Conservation (phyloP, 352 stramenopile genomes). For the Pythium rishiriense region DNA sequence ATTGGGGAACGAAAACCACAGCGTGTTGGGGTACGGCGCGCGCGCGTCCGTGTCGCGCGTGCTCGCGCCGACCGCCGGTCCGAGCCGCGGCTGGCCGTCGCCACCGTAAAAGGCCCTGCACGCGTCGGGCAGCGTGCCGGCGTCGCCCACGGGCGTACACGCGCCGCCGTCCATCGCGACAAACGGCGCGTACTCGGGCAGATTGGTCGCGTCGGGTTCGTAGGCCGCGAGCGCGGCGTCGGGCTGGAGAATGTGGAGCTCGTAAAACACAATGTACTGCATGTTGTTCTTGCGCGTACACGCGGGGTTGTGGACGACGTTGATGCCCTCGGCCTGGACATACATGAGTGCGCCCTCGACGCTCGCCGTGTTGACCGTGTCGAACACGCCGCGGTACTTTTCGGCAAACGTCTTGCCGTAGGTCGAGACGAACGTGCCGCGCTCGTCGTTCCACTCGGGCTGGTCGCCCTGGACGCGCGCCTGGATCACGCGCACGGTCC, state of each 20-base stretch:
- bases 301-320: slow-evolving; percentile 33
- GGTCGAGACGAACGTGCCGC: slow-evolving; percentile 37
- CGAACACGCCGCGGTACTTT: slow-evolving; percentile 46
- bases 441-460: slow-evolving; percentile 45
- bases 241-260: slow-evolving; percentile 53
- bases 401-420: slow-evolving; percentile 46
- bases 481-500: slow-evolving; percentile 49
- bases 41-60: slow-evolving; percentile 35
- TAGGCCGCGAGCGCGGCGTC: slow-evolving; percentile 40
- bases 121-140: slow-evolving; percentile 20
- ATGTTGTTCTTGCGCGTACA: slow-evolving; percentile 74
- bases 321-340: slow-evolving; percentile 78
- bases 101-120: slow-evolving; percentile 19
- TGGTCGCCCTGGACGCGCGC: slow-evolving; percentile 53
- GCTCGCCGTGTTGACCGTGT: slow-evolving; percentile 74
- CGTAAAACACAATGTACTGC: slow-evolving; percentile 74
- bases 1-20: slow-evolving; percentile 75
- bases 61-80: slow-evolving; percentile 42
- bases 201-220: slow-evolving; percentile 21
- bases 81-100: slow-evolving; percentile 28
- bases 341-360: slow-evolving; percentile 83
- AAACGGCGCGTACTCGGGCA: slow-evolving; percentile 54
- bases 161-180: slow-evolving; percentile 61
- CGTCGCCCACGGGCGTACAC: slow-evolving; percentile 36
- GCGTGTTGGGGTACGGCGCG: slow-evolving; percentile 54